Conservation (phyloP, 441 rosid species). For the Gossypium trilobum region DNA sequence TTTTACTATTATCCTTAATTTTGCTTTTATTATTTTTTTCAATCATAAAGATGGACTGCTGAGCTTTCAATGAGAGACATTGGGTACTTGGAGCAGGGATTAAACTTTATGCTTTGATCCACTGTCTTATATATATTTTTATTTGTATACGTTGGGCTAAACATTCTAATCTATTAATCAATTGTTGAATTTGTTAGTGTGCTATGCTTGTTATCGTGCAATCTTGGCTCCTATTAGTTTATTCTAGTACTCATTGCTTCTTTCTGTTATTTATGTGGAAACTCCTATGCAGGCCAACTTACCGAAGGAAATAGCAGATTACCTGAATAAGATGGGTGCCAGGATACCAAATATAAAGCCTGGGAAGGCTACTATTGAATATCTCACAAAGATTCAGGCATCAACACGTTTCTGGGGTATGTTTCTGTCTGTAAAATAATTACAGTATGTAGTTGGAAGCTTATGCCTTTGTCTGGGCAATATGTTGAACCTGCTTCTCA, state of each 20-base stretch:
- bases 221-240: neutral
- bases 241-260: neutral
- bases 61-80: neutral
- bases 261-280: slow-evolving; percentile 10
- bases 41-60: neutral
- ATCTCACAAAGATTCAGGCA: slow-evolving; percentile 77
- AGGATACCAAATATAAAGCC: slow-evolving; percentile 89
- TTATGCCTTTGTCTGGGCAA: neutral
- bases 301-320: slow-evolving; percentile 90
- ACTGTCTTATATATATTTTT: neutral
- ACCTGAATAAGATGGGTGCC: slow-evolving; percentile 93
- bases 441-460: neutral
- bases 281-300: slow-evolving; percentile 63
- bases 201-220: neutral
- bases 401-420: slow-evolving; percentile 97
- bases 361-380: slow-evolving; percentile 87
- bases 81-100: neutral
- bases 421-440: slow-evolving; percentile 3
- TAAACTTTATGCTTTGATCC: neutral
- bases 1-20: neutral
- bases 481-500: slow-evolving; percentile 10
- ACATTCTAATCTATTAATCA: neutral
- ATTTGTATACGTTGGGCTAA: neutral
- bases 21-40: neutral
- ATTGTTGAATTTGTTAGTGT: neutral